Conservation (phyloP, 768 basidiomycete genomes). For the Pulveroboletus sp. region DNA sequence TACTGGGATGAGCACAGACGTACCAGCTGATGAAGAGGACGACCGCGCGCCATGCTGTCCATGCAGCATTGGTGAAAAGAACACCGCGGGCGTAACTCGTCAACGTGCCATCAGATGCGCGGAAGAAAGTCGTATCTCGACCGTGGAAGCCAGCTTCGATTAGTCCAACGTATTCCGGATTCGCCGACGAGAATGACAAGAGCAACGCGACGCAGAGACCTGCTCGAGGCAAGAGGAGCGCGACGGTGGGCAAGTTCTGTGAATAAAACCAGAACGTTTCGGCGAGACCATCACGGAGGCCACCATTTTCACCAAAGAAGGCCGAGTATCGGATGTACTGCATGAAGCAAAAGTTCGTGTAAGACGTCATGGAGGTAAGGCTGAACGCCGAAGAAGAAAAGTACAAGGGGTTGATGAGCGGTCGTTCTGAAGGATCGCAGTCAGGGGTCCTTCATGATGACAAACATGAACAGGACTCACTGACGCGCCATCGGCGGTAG, state of each 20-base stretch:
- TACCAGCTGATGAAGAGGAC: slow-evolving; percentile 71
- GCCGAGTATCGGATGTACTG: slow-evolving; percentile 73
- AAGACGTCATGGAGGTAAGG: slow-evolving; percentile 72
- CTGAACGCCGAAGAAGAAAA: slow-evolving; percentile 76
- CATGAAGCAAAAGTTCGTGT: slow-evolving; percentile 80
- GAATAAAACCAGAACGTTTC: slow-evolving; percentile 82
- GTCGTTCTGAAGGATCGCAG: slow-evolving; percentile 57
- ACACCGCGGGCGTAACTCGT: slow-evolving; percentile 77
- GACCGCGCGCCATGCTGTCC: slow-evolving; percentile 72
- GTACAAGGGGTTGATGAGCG: slow-evolving; percentile 78
- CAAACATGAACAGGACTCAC: slow-evolving; percentile 44
- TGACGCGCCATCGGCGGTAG: slow-evolving; percentile 69
- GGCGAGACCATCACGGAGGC: slow-evolving; percentile 58
- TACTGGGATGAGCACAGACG: neutral
- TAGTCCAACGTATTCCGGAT: slow-evolving; percentile 44
- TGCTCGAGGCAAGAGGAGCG: slow-evolving; percentile 79
- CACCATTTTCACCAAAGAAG: slow-evolving; percentile 49
- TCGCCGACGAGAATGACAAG: slow-evolving; percentile 54
- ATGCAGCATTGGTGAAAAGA: slow-evolving; percentile 73
- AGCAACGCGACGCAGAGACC: slow-evolving; percentile 70
- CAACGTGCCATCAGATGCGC: slow-evolving; percentile 55
- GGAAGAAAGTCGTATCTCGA: slow-evolving; percentile 77
- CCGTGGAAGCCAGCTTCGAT: slow-evolving; percentile 44
- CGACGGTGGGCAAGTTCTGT: slow-evolving; percentile 80
- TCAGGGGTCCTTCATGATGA: slow-evolving; percentile 13